A percentile compares a stretch with the other conserved stretches of the same genome.
phyloP scores from a whole-genome alignment of 2,329 filamentous ascomycete species.

The Tolypocladium ophioglossoides region DNA sequence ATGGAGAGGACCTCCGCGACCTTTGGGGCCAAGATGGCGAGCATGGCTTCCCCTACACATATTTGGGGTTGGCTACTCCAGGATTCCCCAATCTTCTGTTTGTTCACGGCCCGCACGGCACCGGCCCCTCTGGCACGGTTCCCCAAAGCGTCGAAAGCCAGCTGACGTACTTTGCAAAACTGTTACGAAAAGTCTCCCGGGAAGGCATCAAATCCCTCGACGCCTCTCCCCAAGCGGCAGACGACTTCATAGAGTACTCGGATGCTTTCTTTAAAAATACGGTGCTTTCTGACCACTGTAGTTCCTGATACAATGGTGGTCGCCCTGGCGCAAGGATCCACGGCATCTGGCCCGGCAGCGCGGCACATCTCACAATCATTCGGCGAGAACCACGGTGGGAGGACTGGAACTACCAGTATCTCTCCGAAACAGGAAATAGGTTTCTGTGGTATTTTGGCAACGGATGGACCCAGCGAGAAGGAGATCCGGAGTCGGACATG shows the following conservation, averaged over 20 bases:
- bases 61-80: constrained; percentile 52
- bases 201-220: constrained; percentile 55
- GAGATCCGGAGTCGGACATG: constrained; percentile 44
- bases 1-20: constrained; percentile 40
- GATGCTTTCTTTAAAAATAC: constrained; percentile 45
- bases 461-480: constrained; percentile 52
- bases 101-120: constrained; percentile 49
- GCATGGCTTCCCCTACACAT: constrained; percentile 56
- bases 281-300: constrained; percentile 51
- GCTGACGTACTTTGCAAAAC: constrained; percentile 52
- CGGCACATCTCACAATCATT: constrained; percentile 48
- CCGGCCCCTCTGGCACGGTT: constrained; percentile 53
- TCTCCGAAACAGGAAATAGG: constrained; percentile 32
- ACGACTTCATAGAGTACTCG: constrained; percentile 52
- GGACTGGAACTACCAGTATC: constrained; percentile 41
- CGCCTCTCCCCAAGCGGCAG: constrained; percentile 46
- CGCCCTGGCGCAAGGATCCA: constrained; percentile 52
- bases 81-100: constrained; percentile 60
- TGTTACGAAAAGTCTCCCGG: constrained; percentile 54
- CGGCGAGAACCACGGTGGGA: constrained; percentile 45
- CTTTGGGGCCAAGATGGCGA: constrained; percentile 46
- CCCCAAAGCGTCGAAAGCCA: constrained; percentile 58
- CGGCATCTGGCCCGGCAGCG: constrained; percentile 60
- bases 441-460: constrained; percentile 58
- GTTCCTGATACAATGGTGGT: constrained; percentile 63